Percentiles rank a stretch among this genome's conserved stretches.
Conservation (phyloP, 2,329 filamentous ascomycete genomes). For the Fusarium gaditjirri region DNA sequence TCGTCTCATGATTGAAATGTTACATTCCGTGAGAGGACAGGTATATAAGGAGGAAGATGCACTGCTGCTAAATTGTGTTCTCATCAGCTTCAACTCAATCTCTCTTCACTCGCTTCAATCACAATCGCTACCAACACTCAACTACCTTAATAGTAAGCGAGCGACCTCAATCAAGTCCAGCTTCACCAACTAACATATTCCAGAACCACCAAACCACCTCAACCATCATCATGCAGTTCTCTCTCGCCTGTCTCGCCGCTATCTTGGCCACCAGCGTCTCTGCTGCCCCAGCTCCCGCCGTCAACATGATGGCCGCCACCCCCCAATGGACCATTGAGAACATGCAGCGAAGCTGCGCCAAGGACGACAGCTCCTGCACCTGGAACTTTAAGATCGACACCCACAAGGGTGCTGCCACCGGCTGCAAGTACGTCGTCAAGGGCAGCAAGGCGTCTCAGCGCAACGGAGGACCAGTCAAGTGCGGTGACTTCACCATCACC, state of each 20-base stretch:
- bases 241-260: slow-evolving; percentile 49
- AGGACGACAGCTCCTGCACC: slow-evolving; percentile 52
- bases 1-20: neutral
- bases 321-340: slow-evolving; percentile 55
- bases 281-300: slow-evolving; percentile 47
- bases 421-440: slow-evolving; percentile 46
- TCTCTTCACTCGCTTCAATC: neutral
- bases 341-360: slow-evolving; percentile 54
- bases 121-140: neutral
- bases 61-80: neutral
- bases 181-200: neutral
- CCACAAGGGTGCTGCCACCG: slow-evolving; percentile 51
- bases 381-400: slow-evolving; percentile 58
- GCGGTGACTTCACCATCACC: slow-evolving; percentile 61
- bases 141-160: neutral
- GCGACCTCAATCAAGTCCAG: neutral
- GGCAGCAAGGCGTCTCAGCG: slow-evolving; percentile 48
- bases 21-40: neutral
- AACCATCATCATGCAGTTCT: slow-evolving; percentile 55
- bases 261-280: slow-evolving; percentile 48
- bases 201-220: neutral
- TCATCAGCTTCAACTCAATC: slow-evolving; percentile 25
- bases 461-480: slow-evolving; percentile 53
- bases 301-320: slow-evolving; percentile 54
- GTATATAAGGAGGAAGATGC: neutral